Conservation (phyloP, 1,139 yeast species). For the Yamadazyma friedrichii region DNA sequence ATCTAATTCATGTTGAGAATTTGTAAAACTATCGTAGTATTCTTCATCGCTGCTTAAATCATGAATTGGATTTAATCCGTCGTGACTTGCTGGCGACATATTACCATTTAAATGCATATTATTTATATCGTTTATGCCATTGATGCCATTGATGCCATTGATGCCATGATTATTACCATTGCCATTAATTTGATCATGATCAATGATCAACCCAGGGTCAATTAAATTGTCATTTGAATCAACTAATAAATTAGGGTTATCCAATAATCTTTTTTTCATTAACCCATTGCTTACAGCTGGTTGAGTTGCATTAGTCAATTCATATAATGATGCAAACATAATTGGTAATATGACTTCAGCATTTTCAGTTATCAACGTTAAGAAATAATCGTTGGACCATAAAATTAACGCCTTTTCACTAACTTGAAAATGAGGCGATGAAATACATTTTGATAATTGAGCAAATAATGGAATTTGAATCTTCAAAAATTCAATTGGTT, state of each 20-base stretch:
- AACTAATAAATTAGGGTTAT: slow-evolving; percentile 40
- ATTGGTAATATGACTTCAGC: slow-evolving; percentile 93
- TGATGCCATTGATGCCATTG: slow-evolving; percentile 12
- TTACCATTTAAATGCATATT: slow-evolving; percentile 12
- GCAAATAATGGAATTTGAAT: slow-evolving; percentile 93
- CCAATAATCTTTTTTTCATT: slow-evolving; percentile 42
- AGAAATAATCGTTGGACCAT: slow-evolving; percentile 94
- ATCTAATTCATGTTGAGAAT: slow-evolving; percentile 35
- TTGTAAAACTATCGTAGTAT: slow-evolving; percentile 43
- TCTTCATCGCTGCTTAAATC: slow-evolving; percentile 35
- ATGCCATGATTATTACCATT: slow-evolving; percentile 8
- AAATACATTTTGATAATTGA: slow-evolving; percentile 89
- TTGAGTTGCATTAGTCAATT: slow-evolving; percentile 60
- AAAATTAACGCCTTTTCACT: slow-evolving; percentile 92
- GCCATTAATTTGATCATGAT: slow-evolving; percentile 7
- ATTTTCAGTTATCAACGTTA: slow-evolving; percentile 83
- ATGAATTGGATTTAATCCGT: slow-evolving; percentile 13
- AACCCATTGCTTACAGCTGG: slow-evolving; percentile 50
- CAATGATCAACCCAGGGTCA: slow-evolving; percentile 35
- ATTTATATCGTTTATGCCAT: slow-evolving; percentile 29
- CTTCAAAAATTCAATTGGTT: slow-evolving; percentile 87
- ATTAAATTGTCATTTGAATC: slow-evolving; percentile 50
- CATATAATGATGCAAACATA: slow-evolving; percentile 86
- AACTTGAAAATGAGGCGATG: slow-evolving; percentile 96
- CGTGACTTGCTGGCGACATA: neutral